Conservation (phyloP, 2,329 filamentous ascomycete species). For the Coniochaeta pulveracea region DNA sequence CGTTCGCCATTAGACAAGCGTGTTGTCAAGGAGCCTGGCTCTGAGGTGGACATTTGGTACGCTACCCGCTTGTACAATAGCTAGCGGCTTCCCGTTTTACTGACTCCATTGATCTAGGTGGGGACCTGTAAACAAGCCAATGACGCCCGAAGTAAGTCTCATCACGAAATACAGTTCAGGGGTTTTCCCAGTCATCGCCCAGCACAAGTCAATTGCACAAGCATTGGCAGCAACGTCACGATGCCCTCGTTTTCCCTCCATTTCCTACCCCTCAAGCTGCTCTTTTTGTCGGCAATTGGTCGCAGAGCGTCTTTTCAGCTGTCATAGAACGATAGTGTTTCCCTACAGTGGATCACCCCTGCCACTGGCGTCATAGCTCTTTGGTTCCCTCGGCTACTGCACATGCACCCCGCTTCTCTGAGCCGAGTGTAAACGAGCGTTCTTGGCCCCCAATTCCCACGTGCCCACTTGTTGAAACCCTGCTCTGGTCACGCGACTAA, state of each 20-base stretch:
- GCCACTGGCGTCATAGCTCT: conserved; percentile 2
- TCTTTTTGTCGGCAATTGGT: too few relatives aligned
- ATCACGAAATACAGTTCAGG: conserved; percentile 2
- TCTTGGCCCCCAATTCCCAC: neutral
- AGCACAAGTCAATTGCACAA: too few relatives aligned
- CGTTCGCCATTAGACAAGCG: conserved; percentile 96
- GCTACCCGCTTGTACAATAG: conserved; percentile 11
- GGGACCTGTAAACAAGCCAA: conserved; percentile 99
- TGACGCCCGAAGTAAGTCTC: conserved; percentile 80
- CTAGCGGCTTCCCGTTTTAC: conserved; percentile 5
- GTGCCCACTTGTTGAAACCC: neutral
- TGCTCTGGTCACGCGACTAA: conserved; percentile 12
- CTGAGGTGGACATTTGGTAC: conserved; percentile 82
- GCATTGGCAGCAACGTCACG: neutral
- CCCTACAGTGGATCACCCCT: too few relatives aligned
- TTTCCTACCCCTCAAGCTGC: neutral
- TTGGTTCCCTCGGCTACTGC: conserved; percentile 1
- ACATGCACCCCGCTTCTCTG: conserved; percentile 1
- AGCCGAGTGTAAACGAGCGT: conserved; percentile 1
- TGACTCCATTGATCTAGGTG: conserved; percentile 38
- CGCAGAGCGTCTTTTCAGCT: too few relatives aligned
- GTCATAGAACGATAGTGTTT: too few relatives aligned
- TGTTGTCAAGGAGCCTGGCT: conserved; percentile 83
- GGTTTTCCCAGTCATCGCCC: too few relatives aligned
- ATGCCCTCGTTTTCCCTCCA: neutral